Conservation (phyloP, 176 grass and related monocot genomes). For the Calamus simplicifolius region DNA sequence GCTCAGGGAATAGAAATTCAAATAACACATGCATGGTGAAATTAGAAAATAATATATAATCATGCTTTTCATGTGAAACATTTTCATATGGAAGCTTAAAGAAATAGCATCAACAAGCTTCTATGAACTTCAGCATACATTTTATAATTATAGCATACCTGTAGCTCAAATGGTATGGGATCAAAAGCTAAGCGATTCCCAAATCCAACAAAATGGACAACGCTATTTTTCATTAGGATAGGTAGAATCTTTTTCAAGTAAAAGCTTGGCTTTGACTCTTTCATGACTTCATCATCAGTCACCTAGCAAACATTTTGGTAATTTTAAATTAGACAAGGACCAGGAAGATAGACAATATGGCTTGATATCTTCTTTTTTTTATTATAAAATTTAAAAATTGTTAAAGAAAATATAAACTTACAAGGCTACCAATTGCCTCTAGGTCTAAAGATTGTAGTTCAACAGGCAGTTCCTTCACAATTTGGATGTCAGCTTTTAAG, state of each 20-base stretch:
- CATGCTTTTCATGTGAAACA: no score
- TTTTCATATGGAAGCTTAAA: no score
- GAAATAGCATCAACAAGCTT: no score
- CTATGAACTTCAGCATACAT: slow-evolving; percentile 1
- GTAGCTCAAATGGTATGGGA: slow-evolving; percentile 87
- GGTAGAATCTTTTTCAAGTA: slow-evolving; percentile 84
- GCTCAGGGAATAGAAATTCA: no score
- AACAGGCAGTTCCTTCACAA: slow-evolving; percentile 82
- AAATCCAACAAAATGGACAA: slow-evolving; percentile 96
- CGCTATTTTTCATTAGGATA: slow-evolving; percentile 73
- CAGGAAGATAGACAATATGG: no score
- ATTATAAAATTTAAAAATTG: neutral
- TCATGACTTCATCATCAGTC: slow-evolving; percentile 90
- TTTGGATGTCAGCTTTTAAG: slow-evolving; percentile 83
- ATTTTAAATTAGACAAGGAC: slow-evolving; percentile 18
- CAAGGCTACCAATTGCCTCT: slow-evolving; percentile 77
- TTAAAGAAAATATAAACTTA: slow-evolving; percentile 36
- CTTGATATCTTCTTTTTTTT: neutral
- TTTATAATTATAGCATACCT: slow-evolving; percentile 38
- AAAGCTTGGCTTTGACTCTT: slow-evolving; percentile 91
- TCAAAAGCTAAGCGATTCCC: slow-evolving; percentile 99
- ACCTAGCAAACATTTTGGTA: slow-evolving; percentile 40
- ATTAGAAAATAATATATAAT: no score
- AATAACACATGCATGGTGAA: no score
- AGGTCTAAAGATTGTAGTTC: slow-evolving; percentile 77